phyloP scores from a whole-genome alignment of 257 asterid genomes.

The Rubia yunnanensis region DNA sequence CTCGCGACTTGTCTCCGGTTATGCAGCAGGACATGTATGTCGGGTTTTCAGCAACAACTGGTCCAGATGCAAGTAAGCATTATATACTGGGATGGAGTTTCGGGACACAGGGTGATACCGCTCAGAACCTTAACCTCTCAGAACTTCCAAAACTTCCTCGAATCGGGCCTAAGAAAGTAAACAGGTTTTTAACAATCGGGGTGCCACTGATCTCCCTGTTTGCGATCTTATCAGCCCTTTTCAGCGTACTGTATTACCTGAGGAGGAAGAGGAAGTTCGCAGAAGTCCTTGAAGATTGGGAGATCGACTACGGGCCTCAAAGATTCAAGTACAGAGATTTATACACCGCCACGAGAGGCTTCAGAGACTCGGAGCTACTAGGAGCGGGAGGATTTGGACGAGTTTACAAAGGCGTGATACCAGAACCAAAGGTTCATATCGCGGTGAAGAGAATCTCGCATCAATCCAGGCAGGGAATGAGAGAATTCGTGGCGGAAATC shows the following conservation, averaged over 20 bases:
- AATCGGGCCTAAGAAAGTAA: slow-evolving; percentile 29
- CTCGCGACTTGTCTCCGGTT: slow-evolving; percentile 32
- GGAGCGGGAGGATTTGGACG: slow-evolving; percentile 66
- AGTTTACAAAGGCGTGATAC: slow-evolving; percentile 50
- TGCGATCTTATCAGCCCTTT: neutral
- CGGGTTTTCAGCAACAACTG: slow-evolving; percentile 51
- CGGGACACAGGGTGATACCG: slow-evolving; percentile 19
- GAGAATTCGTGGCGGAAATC: slow-evolving; percentile 59
- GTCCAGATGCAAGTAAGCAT: slow-evolving; percentile 37
- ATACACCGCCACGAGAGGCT: slow-evolving; percentile 48
- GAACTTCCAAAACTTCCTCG: slow-evolving; percentile 49
- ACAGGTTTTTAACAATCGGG: slow-evolving; percentile 25
- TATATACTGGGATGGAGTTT: slow-evolving; percentile 67
- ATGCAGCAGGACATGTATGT: slow-evolving; percentile 39
- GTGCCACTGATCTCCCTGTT: slow-evolving; percentile 23
- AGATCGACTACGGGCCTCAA: slow-evolving; percentile 40
- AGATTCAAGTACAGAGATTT: slow-evolving; percentile 53
- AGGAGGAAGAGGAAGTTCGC: slow-evolving; percentile 34
- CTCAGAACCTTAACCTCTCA: slow-evolving; percentile 34
- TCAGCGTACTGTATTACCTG: slow-evolving; percentile 16
- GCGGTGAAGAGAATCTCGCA: slow-evolving; percentile 59
- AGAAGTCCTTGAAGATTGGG: slow-evolving; percentile 63
- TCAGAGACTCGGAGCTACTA: slow-evolving; percentile 27
- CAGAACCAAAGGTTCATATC: slow-evolving; percentile 24
- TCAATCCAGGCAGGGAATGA: slow-evolving; percentile 59